Base-by-base conservation (phyloP, 2,329 filamentous ascomycete species). In the Macrophomina pseudophaseolina region DNA sequence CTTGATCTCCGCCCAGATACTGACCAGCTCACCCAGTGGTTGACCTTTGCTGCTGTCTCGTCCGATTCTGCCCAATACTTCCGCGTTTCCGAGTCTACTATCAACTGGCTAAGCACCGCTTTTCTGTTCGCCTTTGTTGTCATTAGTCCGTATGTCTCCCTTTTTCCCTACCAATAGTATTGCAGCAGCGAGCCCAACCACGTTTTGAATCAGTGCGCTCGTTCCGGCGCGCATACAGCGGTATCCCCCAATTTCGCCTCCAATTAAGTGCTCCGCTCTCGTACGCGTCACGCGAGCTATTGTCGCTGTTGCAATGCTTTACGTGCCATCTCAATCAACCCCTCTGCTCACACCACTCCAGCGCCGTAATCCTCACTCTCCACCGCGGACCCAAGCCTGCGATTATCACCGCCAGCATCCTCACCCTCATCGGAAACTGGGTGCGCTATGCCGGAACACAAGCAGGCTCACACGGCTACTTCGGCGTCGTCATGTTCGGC, bases 91-190 rank as follows among this genome's bases (percentile, higher is more conserved):
- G 89, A 94, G 74, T 89, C 87, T 16, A 86, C 87, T 38, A 90
- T 98, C 80, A 98, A 98, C 80, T 98, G 95, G 95, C 85, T 97
- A 69, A 93, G 90, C 74, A 98, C 91, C 0, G 90, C 85, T 46
- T 97, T 96, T 76, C 84, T 97, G 58, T 94, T 98, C 76, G 84
- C 93, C 62, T 98, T 97, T 74, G 87, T 91, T 52, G 83, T 86
- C 71, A 83, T 89, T 49, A 88, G 88, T 54, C 94, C 95, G 65
- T 84, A 75, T 69, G 83, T 83, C 7, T 23, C 38, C 44, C 28
- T 35, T 35, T 32, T 33, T 30, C 18, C 28, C 33, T 42, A 52
- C 58, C 16, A n/a, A 14, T n/a, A 38, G 35, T 38, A 12, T 38
- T 38, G 35, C 35, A 4, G 11, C 23, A 23, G 23, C 23, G 23